Evolutionary conservation across 192 early-diverging fungal genomes (phyloP), one percentile per base, ranked within the genome.

Genomic region (Chytriomyces confervae): DNA sequence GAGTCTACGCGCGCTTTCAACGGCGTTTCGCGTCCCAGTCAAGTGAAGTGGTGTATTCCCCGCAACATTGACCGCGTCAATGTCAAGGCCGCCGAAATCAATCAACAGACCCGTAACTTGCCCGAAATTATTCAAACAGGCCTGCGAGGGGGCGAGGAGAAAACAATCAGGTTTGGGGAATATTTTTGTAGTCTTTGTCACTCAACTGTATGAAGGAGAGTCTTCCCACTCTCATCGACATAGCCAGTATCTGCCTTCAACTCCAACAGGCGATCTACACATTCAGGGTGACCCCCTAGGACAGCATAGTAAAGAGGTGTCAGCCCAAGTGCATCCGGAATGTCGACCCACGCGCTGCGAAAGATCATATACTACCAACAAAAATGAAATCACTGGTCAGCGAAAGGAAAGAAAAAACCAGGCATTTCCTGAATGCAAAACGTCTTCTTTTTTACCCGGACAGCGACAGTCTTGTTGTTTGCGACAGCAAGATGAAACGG

Each of bases 11-110:
- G 79, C 79, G 62, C 84, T 81, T 61, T 86, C 86, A 68, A 77
- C 82, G 1, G 80, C 76, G 67, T 86, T 87, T 18, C 88, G 76
- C 10, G 82, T 83, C 6, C 84, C 84, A 18, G 84, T 79, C 23
- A 89, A 78, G 65, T 89, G 88, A 3, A 89, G 80, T 0, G 88
- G 88, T 9, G 88, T 89, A 73, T 89, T 89, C 13, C 88, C 88
- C 24, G 81, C 85, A 1, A 84, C 79, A 73, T 89, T 89, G 11
- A 75, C 66, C 3, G 81, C 79, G 29, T 86, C 77, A 44, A 89
- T 72, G 53, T 84, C 81, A 11, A 82, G 77, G 4, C 45, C 18
- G 10, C 88, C 88, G 66, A 65, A 81, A 70, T 89, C 88, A 65
- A 87, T 85, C 13, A 89, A 75, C 0, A 86, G 77, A n/a, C 77